Percentiles rank a stretch among this genome's conserved stretches.
Evolutionary conservation across 1,284 basidiomycete genomes (phyloP).

Genomic region (Sporisorium sorghi): DNA sequence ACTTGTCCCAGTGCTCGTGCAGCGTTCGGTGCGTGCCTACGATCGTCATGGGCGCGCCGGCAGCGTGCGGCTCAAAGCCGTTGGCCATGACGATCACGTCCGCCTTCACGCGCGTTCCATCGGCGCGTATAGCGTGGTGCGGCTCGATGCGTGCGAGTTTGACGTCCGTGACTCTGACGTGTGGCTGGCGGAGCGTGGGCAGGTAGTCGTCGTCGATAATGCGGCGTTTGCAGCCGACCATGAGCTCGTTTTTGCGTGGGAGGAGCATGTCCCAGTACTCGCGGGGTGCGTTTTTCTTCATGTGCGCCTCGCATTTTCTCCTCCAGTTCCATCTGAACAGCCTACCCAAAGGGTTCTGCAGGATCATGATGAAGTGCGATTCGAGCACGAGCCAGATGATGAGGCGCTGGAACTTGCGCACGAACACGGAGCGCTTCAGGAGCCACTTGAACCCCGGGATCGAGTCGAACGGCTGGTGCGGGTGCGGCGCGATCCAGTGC

Average conservation of each 20-base stretch:
- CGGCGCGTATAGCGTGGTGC: constrained; percentile 56
- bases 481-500: constrained; percentile 62
- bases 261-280: constrained; percentile 64
- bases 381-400: constrained; percentile 63
- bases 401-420: constrained; percentile 52
- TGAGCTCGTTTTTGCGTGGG: constrained; percentile 56
- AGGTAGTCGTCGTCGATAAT: constrained; percentile 65
- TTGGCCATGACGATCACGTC: constrained; percentile 68
- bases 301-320: constrained; percentile 51
- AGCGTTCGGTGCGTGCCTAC: constrained; percentile 50
- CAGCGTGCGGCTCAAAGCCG: constrained; percentile 56
- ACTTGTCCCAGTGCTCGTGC: constrained; percentile 60
- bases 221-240: constrained; percentile 64
- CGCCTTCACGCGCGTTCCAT: constrained; percentile 60
- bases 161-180: constrained; percentile 55
- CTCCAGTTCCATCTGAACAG: constrained; percentile 51
- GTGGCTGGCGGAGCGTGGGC: constrained; percentile 50
- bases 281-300: constrained; percentile 58
- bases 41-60: constrained; percentile 61
- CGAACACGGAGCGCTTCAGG: constrained; percentile 42
- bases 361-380: constrained; percentile 55
- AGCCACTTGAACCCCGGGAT: constrained; percentile 62
- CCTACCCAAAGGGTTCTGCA: constrained; percentile 45
- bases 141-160: constrained; percentile 60
- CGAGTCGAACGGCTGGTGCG: constrained; percentile 48